Evolutionary conservation across 495 filamentous ascomycete genomes (phyloP), one percentile per base, ranked within the genome.

Genomic region (Podospora conica): DNA sequence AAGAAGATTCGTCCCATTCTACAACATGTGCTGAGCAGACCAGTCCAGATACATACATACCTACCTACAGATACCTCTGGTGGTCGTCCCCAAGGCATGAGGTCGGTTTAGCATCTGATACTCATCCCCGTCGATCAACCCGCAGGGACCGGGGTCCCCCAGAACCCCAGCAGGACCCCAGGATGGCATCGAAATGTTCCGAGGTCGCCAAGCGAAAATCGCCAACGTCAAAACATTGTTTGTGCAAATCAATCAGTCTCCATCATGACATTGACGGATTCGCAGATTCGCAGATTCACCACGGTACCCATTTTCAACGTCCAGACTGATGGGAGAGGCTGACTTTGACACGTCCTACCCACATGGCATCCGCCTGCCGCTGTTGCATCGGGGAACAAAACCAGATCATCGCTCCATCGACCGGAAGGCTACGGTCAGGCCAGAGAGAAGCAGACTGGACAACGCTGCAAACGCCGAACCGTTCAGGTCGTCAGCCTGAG

Each of bases 71-170:
- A 18, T 40, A n/a, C n/a, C 18, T 40, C 33, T 40, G 12, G 15
- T 15, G 12, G 15, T 0, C 33, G 12, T 9, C 12, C 4, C 15
- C 15, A 48, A 48, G 15, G 40, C 40, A 48, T 48, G 40, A 48
- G 58, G 53, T 23, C 48, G 57, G 66, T 68, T 68, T 68, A 28
- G 66, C 27, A 68, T 68, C 61, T 61, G 66, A 68, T 56, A 68
- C 66, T 61, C 40, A 27, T 58, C 6, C 40, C 66, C 29, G 40
- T 21, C 58, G 55, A 66, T 61, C 65, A 61, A 40, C 54, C 58
- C 9, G n/a, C 48, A 33, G 21, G 27, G 20, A 55, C 15, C 65
- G 56, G 53, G 65, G 58, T 58, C 23, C 58, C n/a, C 28, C n/a
- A n/a, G n/a, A n/a, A n/a, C n/a, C n/a, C n/a, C n/a, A n/a, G n/a